Evolutionary conservation across 2,329 filamentous ascomycete species (phyloP).

Genomic region (Beauveria scarabaeidicola): DNA sequence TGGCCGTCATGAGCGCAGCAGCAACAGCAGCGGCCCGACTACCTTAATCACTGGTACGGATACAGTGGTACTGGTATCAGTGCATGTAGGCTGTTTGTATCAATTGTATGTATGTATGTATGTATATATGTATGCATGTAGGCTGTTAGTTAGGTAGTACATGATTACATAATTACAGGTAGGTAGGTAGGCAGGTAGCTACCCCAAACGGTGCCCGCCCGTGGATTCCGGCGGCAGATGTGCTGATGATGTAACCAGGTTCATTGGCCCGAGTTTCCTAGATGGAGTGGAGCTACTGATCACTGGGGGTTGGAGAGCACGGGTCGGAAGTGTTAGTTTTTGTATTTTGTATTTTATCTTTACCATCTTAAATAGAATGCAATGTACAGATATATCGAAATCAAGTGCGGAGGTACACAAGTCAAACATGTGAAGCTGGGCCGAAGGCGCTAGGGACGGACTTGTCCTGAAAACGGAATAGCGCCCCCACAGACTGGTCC

Average conservation of each 20-base stretch:
- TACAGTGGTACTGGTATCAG: too few relatives aligned
- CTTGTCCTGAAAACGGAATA: neutral
- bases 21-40: too few relatives aligned
- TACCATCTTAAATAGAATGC: neutral
- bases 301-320: neutral
- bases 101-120: too few relatives aligned
- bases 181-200: neutral
- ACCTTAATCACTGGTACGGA: too few relatives aligned
- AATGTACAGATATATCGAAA: neutral
- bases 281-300: neutral
- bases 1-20: too few relatives aligned
- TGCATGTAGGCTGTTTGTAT: too few relatives aligned
- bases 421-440: conserved; percentile 10
- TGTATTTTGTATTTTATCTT: neutral
- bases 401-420: too few relatives aligned
- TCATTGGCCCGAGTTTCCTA: neutral
- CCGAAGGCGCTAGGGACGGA: neutral
- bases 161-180: neutral
- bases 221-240: neutral
- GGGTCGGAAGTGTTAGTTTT: neutral
- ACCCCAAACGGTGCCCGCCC: neutral
- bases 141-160: too few relatives aligned
- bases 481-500: neutral
- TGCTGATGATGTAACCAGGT: conserved; percentile 2
- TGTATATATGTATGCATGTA: too few relatives aligned